Percentiles rank a stretch among this genome's conserved stretches.
Conservation (phyloP, 2,329 filamentous ascomycete genomes). For the Alternaria viburni region DNA sequence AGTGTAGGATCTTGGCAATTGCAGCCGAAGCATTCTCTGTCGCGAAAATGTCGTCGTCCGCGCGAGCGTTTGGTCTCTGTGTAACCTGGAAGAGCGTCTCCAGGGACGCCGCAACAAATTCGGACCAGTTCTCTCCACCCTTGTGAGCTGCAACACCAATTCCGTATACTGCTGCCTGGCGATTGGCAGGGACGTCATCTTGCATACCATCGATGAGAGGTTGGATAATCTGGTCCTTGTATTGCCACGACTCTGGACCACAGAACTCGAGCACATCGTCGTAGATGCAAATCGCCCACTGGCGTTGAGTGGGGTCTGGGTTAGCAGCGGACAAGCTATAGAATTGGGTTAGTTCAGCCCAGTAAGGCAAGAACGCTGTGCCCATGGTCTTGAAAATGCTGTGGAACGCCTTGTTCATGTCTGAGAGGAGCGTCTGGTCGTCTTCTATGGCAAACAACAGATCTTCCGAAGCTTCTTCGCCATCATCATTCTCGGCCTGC, state of each 20-base stretch:
- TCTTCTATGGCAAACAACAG: conserved; percentile 92
- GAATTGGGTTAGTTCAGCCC: conserved; percentile 83
- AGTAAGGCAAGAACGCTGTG: conserved; percentile 79
- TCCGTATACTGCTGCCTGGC: conserved; percentile 94
- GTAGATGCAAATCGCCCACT: conserved; percentile 99
- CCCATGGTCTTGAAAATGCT: conserved; percentile 98
- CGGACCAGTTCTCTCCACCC: conserved; percentile 84
- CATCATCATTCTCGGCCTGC: conserved; percentile 81
- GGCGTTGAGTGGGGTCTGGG: conserved; percentile 84
- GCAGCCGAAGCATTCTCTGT: conserved; percentile 97
- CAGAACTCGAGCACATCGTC: conserved; percentile 99
- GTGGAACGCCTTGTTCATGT: conserved; percentile 99
- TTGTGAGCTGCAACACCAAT: conserved; percentile 95
- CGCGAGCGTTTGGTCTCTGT: conserved; percentile 79
- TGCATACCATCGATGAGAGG: conserved; percentile 86
- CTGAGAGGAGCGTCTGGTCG: conserved; percentile 92
- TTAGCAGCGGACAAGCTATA: conserved; percentile 87
- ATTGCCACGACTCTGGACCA: conserved; percentile 84
- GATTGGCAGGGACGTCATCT: conserved; percentile 85
- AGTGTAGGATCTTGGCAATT: conserved; percentile 96
- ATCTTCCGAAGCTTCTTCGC: conserved; percentile 88
- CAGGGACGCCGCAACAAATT: conserved; percentile 81
- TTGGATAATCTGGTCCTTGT: conserved; percentile 83
- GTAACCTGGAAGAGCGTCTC: conserved; percentile 85
- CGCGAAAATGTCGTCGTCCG: conserved; percentile 93